Percentiles rank a stretch among this genome's conserved stretches.
Evolutionary conservation across 148 eudicot genomes (phyloP).

Genomic region (Talinum fruticosum): DNA sequence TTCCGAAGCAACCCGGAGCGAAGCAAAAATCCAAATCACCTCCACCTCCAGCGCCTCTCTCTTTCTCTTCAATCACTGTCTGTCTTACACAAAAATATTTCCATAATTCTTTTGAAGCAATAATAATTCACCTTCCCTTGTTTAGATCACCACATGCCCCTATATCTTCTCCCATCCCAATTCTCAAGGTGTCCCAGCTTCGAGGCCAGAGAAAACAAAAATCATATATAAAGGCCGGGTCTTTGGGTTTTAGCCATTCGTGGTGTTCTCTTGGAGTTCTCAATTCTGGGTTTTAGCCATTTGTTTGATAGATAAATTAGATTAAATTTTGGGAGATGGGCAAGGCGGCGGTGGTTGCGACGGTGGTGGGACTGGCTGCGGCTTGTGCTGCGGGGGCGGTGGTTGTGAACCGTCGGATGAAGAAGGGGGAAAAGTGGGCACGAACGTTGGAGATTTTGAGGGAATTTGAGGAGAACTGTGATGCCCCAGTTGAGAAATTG

Average conservation of each 20-base stretch:
- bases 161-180: not conserved
- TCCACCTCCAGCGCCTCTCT: not conserved
- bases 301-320: too few species aligned
- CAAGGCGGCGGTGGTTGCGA: conserved; percentile 42
- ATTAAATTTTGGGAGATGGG: conserved; percentile 34
- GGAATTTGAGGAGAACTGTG: conserved; percentile 57
- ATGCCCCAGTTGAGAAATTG: conserved; percentile 41
- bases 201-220: not conserved
- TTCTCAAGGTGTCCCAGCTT: not conserved
- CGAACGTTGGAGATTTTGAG: conserved; percentile 45
- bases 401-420: conserved; percentile 45
- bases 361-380: conserved; percentile 46
- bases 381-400: conserved; percentile 45
- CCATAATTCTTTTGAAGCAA: not conserved
- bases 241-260: not conserved
- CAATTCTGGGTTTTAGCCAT: conserved; percentile 6
- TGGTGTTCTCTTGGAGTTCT: conserved; percentile 8
- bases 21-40: conserved; percentile 7
- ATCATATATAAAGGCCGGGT: not conserved
- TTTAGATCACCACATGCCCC: not conserved
- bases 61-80: not conserved
- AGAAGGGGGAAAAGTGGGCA: conserved; percentile 36
- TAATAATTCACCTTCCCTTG: not conserved
- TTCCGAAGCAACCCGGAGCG: conserved; percentile 1
- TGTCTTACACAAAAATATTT: not conserved